These are phyloP conservation scores for Perilla frutescens DNA, from an alignment of 257 asterid species.

Conservation along the genomic window DNA sequence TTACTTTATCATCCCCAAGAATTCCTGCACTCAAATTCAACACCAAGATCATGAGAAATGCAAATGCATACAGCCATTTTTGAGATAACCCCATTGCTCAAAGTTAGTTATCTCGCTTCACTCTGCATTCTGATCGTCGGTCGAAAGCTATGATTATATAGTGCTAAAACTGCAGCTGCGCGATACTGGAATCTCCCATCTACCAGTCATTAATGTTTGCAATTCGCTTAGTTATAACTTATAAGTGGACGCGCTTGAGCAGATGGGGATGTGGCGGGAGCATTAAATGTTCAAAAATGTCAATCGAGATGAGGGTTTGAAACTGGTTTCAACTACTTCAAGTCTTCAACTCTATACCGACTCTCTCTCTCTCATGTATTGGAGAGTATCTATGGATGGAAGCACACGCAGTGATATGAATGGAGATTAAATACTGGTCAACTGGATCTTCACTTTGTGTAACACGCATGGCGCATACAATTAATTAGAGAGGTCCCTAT, in stretches of 20 bases:
- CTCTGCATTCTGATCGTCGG: conserved; percentile 34
- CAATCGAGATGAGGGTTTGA: conserved; percentile 27
- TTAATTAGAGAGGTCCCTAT: too few species aligned
- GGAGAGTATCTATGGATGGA: too few species aligned
- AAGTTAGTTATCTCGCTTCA: neutral
- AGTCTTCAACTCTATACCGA: conserved; percentile 40
- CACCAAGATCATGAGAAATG: conserved; percentile 34
- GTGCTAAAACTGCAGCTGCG: conserved; percentile 29
- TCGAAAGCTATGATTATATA: conserved; percentile 33
- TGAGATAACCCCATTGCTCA: conserved; percentile 37
- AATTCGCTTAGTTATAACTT: conserved; percentile 33
- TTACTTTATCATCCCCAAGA: conserved; percentile 37
- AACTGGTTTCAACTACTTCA: conserved; percentile 17
- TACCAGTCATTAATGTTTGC: conserved; percentile 36
- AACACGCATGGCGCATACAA: too few species aligned
- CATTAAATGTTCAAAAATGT: conserved; percentile 42
- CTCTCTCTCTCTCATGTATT: neutral
- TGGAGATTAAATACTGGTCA: conserved; percentile 11
- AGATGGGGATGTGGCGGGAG: conserved; percentile 42
- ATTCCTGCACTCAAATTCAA: conserved; percentile 40
- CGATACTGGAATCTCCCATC: conserved; percentile 19
- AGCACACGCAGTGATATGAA: neutral
- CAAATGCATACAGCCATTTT: conserved; percentile 41
- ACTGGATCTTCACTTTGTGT: neutral
- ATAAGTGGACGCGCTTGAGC: conserved; percentile 43